Conservation (phyloP, 306 rosid genomes). For the Glycine soja region DNA sequence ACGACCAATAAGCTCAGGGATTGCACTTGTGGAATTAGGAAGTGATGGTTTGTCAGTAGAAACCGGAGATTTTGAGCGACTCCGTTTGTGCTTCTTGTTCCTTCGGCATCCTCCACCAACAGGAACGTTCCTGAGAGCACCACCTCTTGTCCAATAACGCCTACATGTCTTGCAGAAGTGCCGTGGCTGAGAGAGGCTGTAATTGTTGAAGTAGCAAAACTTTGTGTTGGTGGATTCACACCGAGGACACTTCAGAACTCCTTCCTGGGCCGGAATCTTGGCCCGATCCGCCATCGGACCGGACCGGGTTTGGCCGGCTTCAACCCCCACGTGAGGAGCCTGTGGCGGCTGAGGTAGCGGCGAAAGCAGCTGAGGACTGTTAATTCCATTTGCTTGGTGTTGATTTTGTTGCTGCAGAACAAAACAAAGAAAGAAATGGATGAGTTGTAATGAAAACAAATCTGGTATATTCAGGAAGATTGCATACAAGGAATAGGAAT, state of each 20-base stretch:
- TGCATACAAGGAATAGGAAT: no score
- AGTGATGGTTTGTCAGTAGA: not conserved
- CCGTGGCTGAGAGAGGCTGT: slow-evolving; percentile 2
- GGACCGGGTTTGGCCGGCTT: not conserved
- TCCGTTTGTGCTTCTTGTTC: slow-evolving; percentile 22
- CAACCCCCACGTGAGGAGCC: not conserved
- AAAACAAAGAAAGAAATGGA: not conserved
- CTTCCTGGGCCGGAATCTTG: not conserved
- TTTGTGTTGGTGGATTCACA: slow-evolving; percentile 14
- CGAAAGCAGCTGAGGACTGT: not conserved
- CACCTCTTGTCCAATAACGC: slow-evolving; percentile 27
- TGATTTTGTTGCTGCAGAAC: not conserved
- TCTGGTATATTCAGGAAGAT: slow-evolving; percentile 14
- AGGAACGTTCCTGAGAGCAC: slow-evolving; percentile 21
- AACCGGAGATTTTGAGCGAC: slow-evolving; percentile 14
- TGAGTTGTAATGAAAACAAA: not conserved
- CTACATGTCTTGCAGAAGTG: slow-evolving; percentile 24
- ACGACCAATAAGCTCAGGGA: slow-evolving; percentile 2
- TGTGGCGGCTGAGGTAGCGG: not conserved
- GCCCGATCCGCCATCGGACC: not conserved
- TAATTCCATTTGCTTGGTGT: not conserved
- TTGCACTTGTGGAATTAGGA: not conserved
- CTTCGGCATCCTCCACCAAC: slow-evolving; percentile 18
- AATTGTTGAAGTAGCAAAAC: slow-evolving; percentile 18
- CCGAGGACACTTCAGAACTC: slow-evolving; percentile 1